Conservation (phyloP, 768 basidiomycete genomes). For the Leccinum olivaceopallidum region DNA sequence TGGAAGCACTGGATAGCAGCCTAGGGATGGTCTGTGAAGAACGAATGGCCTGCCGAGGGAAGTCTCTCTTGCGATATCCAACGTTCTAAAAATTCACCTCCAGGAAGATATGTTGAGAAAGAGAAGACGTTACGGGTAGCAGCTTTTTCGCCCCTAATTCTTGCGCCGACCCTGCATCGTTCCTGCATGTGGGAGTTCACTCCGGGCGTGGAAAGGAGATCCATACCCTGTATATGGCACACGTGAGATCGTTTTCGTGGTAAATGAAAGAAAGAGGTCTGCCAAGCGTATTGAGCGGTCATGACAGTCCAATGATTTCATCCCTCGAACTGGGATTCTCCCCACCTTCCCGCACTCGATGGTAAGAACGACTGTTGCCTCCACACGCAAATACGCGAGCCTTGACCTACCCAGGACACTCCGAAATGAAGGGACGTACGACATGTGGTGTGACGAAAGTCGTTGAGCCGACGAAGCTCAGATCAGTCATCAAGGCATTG, state of each 20-base stretch:
- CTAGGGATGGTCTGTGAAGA: conserved; percentile 19
- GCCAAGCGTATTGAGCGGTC: conserved; percentile 19
- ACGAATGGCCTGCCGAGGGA: conserved; percentile 16
- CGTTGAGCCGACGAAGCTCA: conserved; percentile 11
- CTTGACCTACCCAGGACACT: conserved; percentile 9
- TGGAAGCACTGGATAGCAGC: conserved; percentile 13
- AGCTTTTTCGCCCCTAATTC: conserved; percentile 4
- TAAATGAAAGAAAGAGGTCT: conserved; percentile 20
- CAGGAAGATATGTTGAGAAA: conserved; percentile 12
- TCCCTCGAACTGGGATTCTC: conserved; percentile 6
- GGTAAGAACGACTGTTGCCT: conserved; percentile 12
- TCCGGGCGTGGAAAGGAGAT: conserved; percentile 2
- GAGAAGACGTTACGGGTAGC: conserved; percentile 10
- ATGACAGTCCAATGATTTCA: not conserved
- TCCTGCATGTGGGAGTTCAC: conserved; percentile 20
- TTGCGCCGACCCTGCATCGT: not conserved
- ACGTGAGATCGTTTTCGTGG: conserved; percentile 12
- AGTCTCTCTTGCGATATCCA: conserved; percentile 25
- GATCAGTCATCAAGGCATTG: conserved; percentile 5
- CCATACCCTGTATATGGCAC: conserved; percentile 15
- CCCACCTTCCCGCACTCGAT: conserved; percentile 19
- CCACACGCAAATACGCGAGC: conserved; percentile 1
- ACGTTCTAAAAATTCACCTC: conserved; percentile 2
- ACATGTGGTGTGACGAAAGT: conserved; percentile 11
- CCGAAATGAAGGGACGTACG: conserved; percentile 1